Evolutionary conservation across 306 rosid genomes (phyloP).

Genomic region (Cicer pinnatifidum): DNA sequence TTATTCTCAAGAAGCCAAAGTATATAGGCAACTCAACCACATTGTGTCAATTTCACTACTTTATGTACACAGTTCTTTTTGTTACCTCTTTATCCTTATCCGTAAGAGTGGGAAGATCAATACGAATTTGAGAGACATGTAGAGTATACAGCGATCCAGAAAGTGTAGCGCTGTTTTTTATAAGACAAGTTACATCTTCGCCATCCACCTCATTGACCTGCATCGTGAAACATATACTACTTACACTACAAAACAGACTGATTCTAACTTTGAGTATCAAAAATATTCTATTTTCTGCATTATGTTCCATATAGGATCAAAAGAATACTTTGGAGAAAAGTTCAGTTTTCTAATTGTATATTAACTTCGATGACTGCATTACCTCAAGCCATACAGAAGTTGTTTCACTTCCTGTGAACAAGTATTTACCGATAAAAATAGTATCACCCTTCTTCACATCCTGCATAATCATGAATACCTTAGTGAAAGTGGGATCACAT

Average conservation of each 20-base stretch:
- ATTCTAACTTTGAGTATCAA: not conserved
- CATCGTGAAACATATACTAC: slow-evolving; percentile 31
- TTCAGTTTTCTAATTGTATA: not conserved
- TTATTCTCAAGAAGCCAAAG: slow-evolving; percentile 20
- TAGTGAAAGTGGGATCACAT: slow-evolving; percentile 10
- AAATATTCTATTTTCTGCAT: slow-evolving; percentile 22
- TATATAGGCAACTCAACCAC: slow-evolving; percentile 18
- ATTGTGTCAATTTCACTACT: slow-evolving; percentile 30
- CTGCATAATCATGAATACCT: slow-evolving; percentile 40
- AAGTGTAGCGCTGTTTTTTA: slow-evolving; percentile 88
- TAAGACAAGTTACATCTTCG: slow-evolving; percentile 74
- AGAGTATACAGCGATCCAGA: slow-evolving; percentile 88
- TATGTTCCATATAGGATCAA: slow-evolving; percentile 4
- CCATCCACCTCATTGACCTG: slow-evolving; percentile 84
- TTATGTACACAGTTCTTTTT: slow-evolving; percentile 5
- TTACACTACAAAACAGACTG: not conserved
- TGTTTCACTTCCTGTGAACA: slow-evolving; percentile 55
- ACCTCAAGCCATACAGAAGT: slow-evolving; percentile 56
- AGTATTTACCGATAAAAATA: slow-evolving; percentile 51
- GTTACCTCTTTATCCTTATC: slow-evolving; percentile 83
- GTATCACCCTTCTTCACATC: slow-evolving; percentile 56
- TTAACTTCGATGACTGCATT: slow-evolving; percentile 22
- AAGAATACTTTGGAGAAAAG: not conserved
- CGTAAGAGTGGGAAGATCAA: slow-evolving; percentile 85
- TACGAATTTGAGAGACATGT: slow-evolving; percentile 89